Percentiles rank a stretch among this genome's conserved stretches.
Conservation (phyloP, 768 basidiomycete genomes). For the Fomitopsis serialis region DNA sequence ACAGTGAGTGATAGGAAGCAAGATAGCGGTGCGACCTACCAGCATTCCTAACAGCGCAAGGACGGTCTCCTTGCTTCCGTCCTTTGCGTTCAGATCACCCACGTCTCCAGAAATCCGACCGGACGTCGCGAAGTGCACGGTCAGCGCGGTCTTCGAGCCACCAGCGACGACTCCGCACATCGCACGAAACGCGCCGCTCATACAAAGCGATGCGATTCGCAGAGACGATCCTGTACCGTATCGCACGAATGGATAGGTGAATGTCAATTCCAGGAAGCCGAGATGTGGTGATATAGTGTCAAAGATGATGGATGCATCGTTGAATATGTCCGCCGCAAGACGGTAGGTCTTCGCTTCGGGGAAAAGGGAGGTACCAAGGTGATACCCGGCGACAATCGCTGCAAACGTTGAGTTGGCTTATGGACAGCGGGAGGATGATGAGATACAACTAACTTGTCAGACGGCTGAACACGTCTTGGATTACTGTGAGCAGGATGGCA, state of each 20-base stretch:
- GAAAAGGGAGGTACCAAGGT: slow-evolving; percentile 56
- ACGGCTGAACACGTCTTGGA: slow-evolving; percentile 61
- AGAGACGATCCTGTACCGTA: slow-evolving; percentile 29
- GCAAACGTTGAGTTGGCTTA: not conserved
- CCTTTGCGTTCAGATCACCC: slow-evolving; percentile 69
- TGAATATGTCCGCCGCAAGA: slow-evolving; percentile 60
- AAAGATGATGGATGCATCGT: slow-evolving; percentile 53
- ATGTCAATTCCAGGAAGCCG: slow-evolving; percentile 23
- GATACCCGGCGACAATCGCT: slow-evolving; percentile 63
- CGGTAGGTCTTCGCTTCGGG: slow-evolving; percentile 71
- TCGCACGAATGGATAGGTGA: slow-evolving; percentile 28
- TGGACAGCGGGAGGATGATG: not conserved
- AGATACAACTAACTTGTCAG: slow-evolving; percentile 46
- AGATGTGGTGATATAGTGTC: slow-evolving; percentile 58
- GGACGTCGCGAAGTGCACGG: slow-evolving; percentile 59
- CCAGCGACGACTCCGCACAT: slow-evolving; percentile 61
- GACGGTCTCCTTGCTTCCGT: slow-evolving; percentile 67
- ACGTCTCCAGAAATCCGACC: slow-evolving; percentile 49
- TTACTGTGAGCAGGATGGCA: slow-evolving; percentile 57
- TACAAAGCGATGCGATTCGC: slow-evolving; percentile 45
- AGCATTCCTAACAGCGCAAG: slow-evolving; percentile 63
- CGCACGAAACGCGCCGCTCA: slow-evolving; percentile 53
- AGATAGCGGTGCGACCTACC: slow-evolving; percentile 32
- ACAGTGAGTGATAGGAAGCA: slow-evolving; percentile 1
- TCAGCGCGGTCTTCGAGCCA: slow-evolving; percentile 66